phyloP scores from a whole-genome alignment of 106 monocot genomes.

The Phalaenopsis aphrodite region DNA sequence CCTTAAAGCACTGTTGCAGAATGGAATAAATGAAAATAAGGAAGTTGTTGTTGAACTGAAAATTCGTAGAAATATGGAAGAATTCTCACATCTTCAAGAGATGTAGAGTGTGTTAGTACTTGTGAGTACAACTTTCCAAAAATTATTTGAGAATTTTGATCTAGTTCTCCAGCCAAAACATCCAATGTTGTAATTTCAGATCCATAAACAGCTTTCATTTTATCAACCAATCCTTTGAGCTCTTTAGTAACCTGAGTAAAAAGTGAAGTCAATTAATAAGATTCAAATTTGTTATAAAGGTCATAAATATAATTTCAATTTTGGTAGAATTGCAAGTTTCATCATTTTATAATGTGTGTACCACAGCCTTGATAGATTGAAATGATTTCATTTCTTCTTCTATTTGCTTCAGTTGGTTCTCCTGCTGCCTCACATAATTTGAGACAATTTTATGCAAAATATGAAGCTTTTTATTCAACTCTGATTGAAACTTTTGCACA shows the following conservation, averaged over 20 bases:
- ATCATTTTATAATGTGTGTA: conserved; percentile 6
- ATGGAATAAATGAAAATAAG: background rate
- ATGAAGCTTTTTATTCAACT: conserved; percentile 44
- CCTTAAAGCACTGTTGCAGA: conserved; percentile 43
- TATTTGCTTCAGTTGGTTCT: conserved; percentile 62
- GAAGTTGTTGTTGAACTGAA: background rate
- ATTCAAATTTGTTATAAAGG: background rate
- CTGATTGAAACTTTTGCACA: conserved; percentile 42
- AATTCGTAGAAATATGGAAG: background rate
- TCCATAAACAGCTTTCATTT: conserved; percentile 35
- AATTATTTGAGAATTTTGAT: conserved; percentile 32
- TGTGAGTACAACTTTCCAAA: conserved; percentile 50
- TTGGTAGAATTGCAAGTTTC: background rate
- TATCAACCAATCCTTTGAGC: conserved; percentile 33
- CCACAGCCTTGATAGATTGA: conserved; percentile 48
- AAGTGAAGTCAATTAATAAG: conserved; percentile 7
- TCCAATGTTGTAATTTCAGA: conserved; percentile 36
- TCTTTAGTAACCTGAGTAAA: conserved; percentile 43
- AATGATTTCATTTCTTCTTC: conserved; percentile 50
- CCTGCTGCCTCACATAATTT: conserved; percentile 49
- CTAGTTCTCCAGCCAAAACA: conserved; percentile 45
- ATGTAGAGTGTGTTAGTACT: conserved; percentile 41
- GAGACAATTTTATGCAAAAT: conserved; percentile 48
- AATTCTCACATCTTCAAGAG: conserved; percentile 49
- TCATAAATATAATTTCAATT: background rate